Evolutionary conservation across 78 protist species (phyloP).

Genomic region (Polysphondylium violaceum): DNA sequence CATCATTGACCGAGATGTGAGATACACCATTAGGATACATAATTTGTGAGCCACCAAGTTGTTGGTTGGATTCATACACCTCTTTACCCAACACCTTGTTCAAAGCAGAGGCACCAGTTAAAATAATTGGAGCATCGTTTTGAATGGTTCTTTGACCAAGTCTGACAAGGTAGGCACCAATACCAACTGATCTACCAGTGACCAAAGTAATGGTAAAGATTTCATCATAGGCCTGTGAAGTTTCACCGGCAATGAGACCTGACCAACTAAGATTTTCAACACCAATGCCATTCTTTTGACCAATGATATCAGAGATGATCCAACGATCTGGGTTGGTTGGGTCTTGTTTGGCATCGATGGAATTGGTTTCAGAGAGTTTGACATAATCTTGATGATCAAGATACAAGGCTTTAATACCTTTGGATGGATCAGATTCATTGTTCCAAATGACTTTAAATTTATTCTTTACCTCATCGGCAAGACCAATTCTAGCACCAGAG

Average conservation of each 20-base stretch:
- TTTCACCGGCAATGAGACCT: slow-evolving; percentile 98
- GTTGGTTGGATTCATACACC: slow-evolving; percentile 95
- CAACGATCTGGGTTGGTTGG: slow-evolving; percentile 40
- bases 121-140: slow-evolving; percentile 90
- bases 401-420: slow-evolving; percentile 94
- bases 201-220: slow-evolving; percentile 95
- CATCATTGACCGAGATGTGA: slow-evolving; percentile 89
- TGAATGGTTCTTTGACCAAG: slow-evolving; percentile 96
- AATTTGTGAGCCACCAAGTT: slow-evolving; percentile 97
- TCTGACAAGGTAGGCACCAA: slow-evolving; percentile 98
- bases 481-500: slow-evolving; percentile 98
- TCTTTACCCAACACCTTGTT: slow-evolving; percentile 96
- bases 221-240: slow-evolving; percentile 94
- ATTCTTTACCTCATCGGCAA: slow-evolving; percentile 92
- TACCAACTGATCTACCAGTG: slow-evolving; percentile 98
- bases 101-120: slow-evolving; percentile 97
- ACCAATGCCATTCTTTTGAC: slow-evolving; percentile 94
- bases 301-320: slow-evolving; percentile 88
- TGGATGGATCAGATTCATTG: slow-evolving; percentile 58
- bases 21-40: slow-evolving; percentile 98
- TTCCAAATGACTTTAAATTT: slow-evolving; percentile 89
- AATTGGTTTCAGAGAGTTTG: background rate
- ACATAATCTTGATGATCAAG: slow-evolving; percentile 88
- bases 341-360: slow-evolving; percentile 51
- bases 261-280: slow-evolving; percentile 98